A percentile compares a stretch with the other conserved stretches of the same genome.
Evolutionary conservation across 1,284 basidiomycete species (phyloP).

Genomic region (Microbotryomycetes sp.): DNA sequence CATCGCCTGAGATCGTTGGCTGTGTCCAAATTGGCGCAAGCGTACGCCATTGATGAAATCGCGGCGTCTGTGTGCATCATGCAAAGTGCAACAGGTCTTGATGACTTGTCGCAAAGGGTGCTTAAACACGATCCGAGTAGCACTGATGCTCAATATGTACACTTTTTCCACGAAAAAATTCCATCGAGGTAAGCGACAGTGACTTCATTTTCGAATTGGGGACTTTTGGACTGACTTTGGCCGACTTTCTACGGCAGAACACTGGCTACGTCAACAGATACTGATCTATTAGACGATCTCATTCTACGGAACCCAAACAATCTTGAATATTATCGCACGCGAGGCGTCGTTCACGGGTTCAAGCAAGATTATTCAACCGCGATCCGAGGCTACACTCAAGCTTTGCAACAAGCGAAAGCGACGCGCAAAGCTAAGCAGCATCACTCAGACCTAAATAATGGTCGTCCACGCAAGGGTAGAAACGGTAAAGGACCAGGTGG

Average conservation of each 20-base stretch:
- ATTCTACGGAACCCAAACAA: slow-evolving; percentile 62
- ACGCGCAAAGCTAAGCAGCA: slow-evolving; percentile 58
- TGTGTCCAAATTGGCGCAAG: slow-evolving; percentile 70
- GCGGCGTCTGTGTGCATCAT: slow-evolving; percentile 82
- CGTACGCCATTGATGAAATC: slow-evolving; percentile 73
- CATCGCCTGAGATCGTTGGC: slow-evolving; percentile 67
- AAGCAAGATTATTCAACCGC: slow-evolving; percentile 67
- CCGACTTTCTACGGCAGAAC: slow-evolving; percentile 49
- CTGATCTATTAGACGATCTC: slow-evolving; percentile 62
- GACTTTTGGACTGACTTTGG: not conserved
- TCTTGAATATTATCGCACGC: slow-evolving; percentile 70
- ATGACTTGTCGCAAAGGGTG: slow-evolving; percentile 73
- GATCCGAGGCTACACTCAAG: slow-evolving; percentile 66
- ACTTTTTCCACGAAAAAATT: slow-evolving; percentile 84
- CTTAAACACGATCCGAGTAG: slow-evolving; percentile 67
- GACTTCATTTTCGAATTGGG: not conserved
- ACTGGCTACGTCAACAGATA: slow-evolving; percentile 69
- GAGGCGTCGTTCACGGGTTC: slow-evolving; percentile 75
- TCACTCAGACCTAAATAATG: slow-evolving; percentile 41
- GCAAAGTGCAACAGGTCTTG: slow-evolving; percentile 79
- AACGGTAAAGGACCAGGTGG: slow-evolving; percentile 29
- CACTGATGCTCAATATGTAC: slow-evolving; percentile 69
- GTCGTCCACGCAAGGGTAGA: not conserved
- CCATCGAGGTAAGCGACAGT: slow-evolving; percentile 59
- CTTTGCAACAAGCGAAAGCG: slow-evolving; percentile 63